Evolutionary conservation across 805 yeast genomes (phyloP).

Genomic region (Wickerhamomyces tratensis): DNA sequence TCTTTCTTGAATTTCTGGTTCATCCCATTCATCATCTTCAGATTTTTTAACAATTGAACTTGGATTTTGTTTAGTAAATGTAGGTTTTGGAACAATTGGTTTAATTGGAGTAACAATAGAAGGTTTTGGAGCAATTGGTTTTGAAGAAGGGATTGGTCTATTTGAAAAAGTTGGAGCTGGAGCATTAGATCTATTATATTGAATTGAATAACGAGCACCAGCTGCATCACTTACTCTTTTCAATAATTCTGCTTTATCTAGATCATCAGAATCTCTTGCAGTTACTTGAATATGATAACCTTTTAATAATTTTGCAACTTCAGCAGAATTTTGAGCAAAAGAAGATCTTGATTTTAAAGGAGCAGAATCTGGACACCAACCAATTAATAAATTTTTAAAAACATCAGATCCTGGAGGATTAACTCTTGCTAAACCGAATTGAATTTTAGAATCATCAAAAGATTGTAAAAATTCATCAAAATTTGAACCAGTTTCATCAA

Average conservation of each 20-base stretch:
- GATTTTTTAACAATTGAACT: constrained; percentile 8
- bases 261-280: constrained; percentile 89
- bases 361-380: constrained; percentile 97
- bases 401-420: constrained; percentile 90
- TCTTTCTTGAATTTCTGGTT: constrained; percentile 37
- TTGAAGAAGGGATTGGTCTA: constrained; percentile 17
- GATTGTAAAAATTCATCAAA: constrained; percentile 71
- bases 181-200: constrained; percentile 25
- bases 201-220: constrained; percentile 87
- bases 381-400: constrained; percentile 71
- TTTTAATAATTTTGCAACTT: constrained; percentile 54
- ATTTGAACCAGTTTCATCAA: constrained; percentile 43
- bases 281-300: constrained; percentile 96
- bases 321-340: constrained; percentile 70
- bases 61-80: constrained; percentile 9
- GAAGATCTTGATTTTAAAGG: constrained; percentile 70
- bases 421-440: constrained; percentile 83
- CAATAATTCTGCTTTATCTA: constrained; percentile 68
- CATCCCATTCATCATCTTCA: constrained; percentile 34
- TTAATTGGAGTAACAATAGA: constrained; percentile 5
- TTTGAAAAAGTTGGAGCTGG: constrained; percentile 13
- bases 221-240: constrained; percentile 81
- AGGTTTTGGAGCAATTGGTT: constrained; percentile 20
- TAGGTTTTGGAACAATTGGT: constrained; percentile 3
- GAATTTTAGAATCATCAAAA: constrained; percentile 81